Evolutionary conservation across 2,329 filamentous ascomycete genomes (phyloP).

Genomic region (Diplodia corticola): DNA sequence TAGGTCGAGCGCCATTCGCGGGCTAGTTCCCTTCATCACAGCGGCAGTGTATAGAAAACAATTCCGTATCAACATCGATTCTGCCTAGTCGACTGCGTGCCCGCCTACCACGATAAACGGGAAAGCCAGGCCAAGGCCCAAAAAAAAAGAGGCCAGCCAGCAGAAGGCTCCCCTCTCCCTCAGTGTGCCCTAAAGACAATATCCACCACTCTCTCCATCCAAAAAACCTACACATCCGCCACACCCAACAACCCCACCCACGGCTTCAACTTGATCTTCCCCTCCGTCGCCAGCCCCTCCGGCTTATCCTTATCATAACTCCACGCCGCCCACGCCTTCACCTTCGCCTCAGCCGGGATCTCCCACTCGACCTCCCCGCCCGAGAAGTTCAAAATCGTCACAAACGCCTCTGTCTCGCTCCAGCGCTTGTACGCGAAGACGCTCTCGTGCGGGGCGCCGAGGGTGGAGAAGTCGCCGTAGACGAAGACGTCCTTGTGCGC

Average conservation of each 20-base stretch:
- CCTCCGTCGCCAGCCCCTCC: slow-evolving; percentile 25
- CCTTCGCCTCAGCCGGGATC: slow-evolving; percentile 30
- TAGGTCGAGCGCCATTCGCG: neutral
- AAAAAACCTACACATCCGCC: slow-evolving; percentile 21
- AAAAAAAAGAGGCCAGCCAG: too few relatives aligned
- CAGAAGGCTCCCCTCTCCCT: too few relatives aligned
- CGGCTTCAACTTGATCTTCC: slow-evolving; percentile 33
- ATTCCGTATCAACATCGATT: neutral
- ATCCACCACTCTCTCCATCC: neutral
- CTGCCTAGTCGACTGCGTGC: neutral
- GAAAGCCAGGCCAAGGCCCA: too few relatives aligned
- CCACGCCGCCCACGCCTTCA: slow-evolving; percentile 39
- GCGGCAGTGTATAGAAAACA: neutral
- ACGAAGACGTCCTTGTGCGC: slow-evolving; percentile 60
- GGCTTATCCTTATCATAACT: slow-evolving; percentile 30
- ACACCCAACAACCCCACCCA: slow-evolving; percentile 39
- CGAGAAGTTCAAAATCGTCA: slow-evolving; percentile 39
- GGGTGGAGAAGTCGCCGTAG: slow-evolving; percentile 58
- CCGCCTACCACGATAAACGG: neutral
- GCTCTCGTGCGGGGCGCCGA: slow-evolving; percentile 44
- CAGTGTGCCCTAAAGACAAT: too few relatives aligned
- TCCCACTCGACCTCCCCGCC: slow-evolving; percentile 34
- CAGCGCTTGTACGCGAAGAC: slow-evolving; percentile 36
- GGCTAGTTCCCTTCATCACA: neutral
- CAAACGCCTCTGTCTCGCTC: slow-evolving; percentile 31